A percentile compares a stretch with the other conserved stretches of the same genome.
phyloP scores from a whole-genome alignment of 2,329 filamentous ascomycete genomes.

The Diplodia scrobiculata region DNA sequence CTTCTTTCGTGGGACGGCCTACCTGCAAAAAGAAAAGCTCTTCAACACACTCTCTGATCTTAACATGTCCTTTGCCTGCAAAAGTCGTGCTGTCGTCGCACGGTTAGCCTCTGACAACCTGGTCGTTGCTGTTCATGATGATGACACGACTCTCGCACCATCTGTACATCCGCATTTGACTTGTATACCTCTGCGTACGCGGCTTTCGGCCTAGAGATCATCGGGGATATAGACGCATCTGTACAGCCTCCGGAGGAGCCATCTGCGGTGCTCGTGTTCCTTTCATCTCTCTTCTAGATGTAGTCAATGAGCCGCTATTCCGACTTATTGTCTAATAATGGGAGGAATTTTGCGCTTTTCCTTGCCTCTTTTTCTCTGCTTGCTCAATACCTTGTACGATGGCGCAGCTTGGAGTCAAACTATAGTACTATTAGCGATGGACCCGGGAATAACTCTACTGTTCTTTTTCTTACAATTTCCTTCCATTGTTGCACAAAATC shows the following conservation, averaged over 20 bases:
- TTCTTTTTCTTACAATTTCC: constrained; percentile 2
- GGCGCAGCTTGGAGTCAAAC: constrained; percentile 22
- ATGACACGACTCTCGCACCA: constrained; percentile 19
- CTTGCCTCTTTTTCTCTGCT: constrained; percentile 22
- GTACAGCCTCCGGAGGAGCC: constrained; percentile 7
- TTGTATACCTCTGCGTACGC: constrained; percentile 17
- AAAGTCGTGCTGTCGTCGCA: constrained; percentile 9
- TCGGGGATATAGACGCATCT: constrained; percentile 18
- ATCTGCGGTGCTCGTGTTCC: constrained; percentile 5
- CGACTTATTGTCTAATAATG: constrained; percentile 21
- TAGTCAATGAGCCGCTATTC: constrained; percentile 16
- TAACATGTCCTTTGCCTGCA: not conserved
- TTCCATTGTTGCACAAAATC: constrained; percentile 4
- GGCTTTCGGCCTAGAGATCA: constrained; percentile 3
- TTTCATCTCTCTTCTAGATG: not conserved
- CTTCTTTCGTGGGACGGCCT: constrained; percentile 22
- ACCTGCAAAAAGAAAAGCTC: constrained; percentile 9
- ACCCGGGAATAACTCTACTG: constrained; percentile 4
- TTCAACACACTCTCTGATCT: not conserved
- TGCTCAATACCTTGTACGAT: constrained; percentile 25
- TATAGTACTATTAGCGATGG: constrained; percentile 21
- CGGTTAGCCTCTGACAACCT: constrained; percentile 9
- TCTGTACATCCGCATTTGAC: constrained; percentile 3
- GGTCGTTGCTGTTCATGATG: constrained; percentile 15
- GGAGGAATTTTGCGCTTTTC: constrained; percentile 13